Conservation (phyloP, 2,329 filamentous ascomycete species). For the Cercospora sojina region DNA sequence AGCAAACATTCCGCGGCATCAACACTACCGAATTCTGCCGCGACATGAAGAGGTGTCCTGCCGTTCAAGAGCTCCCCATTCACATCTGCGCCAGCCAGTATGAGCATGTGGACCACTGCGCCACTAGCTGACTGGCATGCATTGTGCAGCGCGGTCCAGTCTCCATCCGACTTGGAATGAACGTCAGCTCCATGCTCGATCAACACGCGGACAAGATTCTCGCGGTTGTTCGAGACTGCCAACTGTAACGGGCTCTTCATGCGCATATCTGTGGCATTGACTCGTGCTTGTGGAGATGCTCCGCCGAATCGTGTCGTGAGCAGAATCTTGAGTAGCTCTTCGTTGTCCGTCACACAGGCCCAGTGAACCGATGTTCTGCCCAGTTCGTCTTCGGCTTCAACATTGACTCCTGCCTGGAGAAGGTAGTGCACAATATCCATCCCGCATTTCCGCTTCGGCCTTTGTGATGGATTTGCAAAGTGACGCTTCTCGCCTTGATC, state of each 20-base stretch:
- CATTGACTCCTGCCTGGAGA: constrained; percentile 27
- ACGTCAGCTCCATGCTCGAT: constrained; percentile 92
- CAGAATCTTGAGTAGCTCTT: constrained; percentile 25
- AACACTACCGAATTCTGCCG: constrained; percentile 31
- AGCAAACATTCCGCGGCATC: constrained; percentile 28
- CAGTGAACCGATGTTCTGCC: constrained; percentile 32
- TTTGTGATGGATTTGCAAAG: constrained; percentile 10
- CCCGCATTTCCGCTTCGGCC: constrained; percentile 22
- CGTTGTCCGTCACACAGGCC: constrained; percentile 29
- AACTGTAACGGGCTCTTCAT: constrained; percentile 29
- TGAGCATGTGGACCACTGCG: constrained; percentile 26
- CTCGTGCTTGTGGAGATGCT: constrained; percentile 21
- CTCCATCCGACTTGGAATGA: constrained; percentile 82
- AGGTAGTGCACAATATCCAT: constrained; percentile 28
- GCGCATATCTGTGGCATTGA: constrained; percentile 26
- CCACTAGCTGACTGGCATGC: constrained; percentile 21
- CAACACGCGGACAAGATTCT: constrained; percentile 69
- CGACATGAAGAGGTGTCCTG: constrained; percentile 32
- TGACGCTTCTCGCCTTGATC: constrained; percentile 35
- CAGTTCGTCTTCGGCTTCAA: constrained; percentile 27
- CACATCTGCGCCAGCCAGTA: constrained; percentile 30
- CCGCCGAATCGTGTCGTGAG: constrained; percentile 24
- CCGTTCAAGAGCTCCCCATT: constrained; percentile 30
- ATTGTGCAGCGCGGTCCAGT: constrained; percentile 81
- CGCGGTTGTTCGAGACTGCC: constrained; percentile 22